A percentile compares a stretch with the other conserved stretches of the same genome.
phyloP scores from a whole-genome alignment of 108 stramenopile genomes.

The Nitzschia palea region DNA sequence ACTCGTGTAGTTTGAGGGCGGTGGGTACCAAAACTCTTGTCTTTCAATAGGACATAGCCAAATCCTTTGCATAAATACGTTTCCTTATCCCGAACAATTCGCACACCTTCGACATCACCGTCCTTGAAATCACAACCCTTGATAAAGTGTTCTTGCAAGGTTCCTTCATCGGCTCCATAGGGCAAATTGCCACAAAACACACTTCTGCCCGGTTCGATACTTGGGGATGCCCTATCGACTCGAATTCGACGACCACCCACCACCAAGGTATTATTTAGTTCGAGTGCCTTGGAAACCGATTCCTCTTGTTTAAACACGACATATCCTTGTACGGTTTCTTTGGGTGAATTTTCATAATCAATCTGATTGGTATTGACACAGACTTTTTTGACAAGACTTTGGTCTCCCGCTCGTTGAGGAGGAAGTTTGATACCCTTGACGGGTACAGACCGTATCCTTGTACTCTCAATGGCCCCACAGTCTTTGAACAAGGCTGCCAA shows the following conservation, averaged over 20 bases:
- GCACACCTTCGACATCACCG: constrained; percentile 57
- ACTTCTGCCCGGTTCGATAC: constrained; percentile 54
- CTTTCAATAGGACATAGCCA: constrained; percentile 71
- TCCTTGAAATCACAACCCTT: constrained; percentile 39
- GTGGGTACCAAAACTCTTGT: constrained; percentile 53
- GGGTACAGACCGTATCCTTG: constrained; percentile 68
- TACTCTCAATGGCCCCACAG: constrained; percentile 55
- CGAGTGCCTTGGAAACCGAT: constrained; percentile 61
- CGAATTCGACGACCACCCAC: constrained; percentile 36
- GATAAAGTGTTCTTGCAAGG: constrained; percentile 61
- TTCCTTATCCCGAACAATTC: constrained; percentile 79
- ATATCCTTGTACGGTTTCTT: constrained; percentile 59
- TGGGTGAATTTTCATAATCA: constrained; percentile 26
- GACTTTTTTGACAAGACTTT: constrained; percentile 70
- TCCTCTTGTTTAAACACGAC: constrained; percentile 67
- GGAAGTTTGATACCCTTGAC: constrained; percentile 76
- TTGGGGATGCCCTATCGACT: constrained; percentile 47
- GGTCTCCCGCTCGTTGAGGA: constrained; percentile 67
- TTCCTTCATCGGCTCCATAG: constrained; percentile 67
- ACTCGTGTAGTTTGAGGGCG: constrained; percentile 65
- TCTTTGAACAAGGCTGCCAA: constrained; percentile 58
- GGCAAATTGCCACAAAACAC: constrained; percentile 85
- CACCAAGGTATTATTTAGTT: constrained; percentile 58
- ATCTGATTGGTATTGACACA: constrained; percentile 66
- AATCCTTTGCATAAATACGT: constrained; percentile 81